phyloP scores from a whole-genome alignment of 108 stramenopile genomes.

The Pseudonitzschia pungens region DNA sequence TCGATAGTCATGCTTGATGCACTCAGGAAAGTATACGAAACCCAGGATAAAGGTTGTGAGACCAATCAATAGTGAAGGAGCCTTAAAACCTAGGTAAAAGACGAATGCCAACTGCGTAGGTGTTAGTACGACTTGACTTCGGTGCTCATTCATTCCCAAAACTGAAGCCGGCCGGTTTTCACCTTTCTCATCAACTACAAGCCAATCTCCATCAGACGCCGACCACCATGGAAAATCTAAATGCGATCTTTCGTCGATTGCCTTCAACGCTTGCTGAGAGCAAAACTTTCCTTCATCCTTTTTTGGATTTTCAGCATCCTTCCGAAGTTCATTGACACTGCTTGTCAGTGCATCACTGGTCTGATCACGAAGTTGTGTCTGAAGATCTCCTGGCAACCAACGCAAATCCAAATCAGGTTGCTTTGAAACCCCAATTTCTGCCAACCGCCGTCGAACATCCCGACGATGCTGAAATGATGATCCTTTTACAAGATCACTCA shows the following conservation, averaged over 20 bases:
- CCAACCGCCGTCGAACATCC: slow-evolving; percentile 1
- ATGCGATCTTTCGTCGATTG: slow-evolving; percentile 44
- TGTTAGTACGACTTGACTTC: slow-evolving; percentile 2
- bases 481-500: slow-evolving; percentile 3
- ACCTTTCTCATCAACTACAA: slow-evolving; percentile 3
- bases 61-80: neutral
- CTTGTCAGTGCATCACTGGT: slow-evolving; percentile 12
- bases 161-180: neutral
- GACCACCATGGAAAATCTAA: slow-evolving; percentile 53
- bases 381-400: slow-evolving; percentile 76
- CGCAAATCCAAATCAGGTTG: slow-evolving; percentile 34
- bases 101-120: slow-evolving; percentile 6
- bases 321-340: neutral
- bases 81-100: slow-evolving; percentile 6
- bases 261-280: slow-evolving; percentile 24
- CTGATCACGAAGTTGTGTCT: slow-evolving; percentile 50
- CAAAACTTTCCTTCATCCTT: slow-evolving; percentile 15
- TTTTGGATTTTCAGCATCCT: neutral
- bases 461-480: neutral
- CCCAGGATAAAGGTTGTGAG: neutral
- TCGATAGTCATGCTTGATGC: slow-evolving; percentile 7
- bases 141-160: neutral
- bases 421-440: slow-evolving; percentile 20
- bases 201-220: slow-evolving; percentile 5
- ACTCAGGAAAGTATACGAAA: slow-evolving; percentile 16